phyloP scores from a whole-genome alignment of 2,329 filamentous ascomycete species.

The Aureobasidium sp. region DNA sequence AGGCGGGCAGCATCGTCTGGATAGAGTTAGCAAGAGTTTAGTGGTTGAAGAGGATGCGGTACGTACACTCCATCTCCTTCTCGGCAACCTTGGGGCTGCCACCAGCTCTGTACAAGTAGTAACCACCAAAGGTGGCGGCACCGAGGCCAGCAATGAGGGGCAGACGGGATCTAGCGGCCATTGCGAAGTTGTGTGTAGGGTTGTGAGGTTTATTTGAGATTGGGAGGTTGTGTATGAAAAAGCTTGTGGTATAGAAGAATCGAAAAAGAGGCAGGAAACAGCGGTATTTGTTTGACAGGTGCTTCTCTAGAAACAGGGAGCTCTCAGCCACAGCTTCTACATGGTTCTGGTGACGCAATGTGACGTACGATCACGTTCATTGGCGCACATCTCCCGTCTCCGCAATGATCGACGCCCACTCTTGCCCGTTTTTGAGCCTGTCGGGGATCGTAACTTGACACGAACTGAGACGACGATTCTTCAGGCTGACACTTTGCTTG shows the following conservation, averaged over 20 bases:
- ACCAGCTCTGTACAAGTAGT: slow-evolving; percentile 86
- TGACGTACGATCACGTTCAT: not conserved
- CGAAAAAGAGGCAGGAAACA: not conserved
- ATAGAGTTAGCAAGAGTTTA: not conserved
- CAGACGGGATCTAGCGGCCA: slow-evolving; percentile 17
- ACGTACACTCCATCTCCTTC: slow-evolving; percentile 76
- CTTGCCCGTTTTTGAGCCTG: not conserved
- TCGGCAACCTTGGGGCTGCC: slow-evolving; percentile 75
- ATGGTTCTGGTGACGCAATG: not conserved
- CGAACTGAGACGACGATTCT: not conserved
- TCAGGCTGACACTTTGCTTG: not conserved
- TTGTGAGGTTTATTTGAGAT: too few species aligned
- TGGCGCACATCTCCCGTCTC: slow-evolving; percentile 12
- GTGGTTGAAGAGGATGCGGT: not conserved
- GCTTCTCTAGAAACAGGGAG: slow-evolving; percentile 3
- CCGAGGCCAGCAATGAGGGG: slow-evolving; percentile 16
- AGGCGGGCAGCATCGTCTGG: slow-evolving; percentile 70
- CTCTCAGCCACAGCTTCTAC: not conserved
- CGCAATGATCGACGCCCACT: not conserved
- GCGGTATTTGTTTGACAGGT: slow-evolving; percentile 7
- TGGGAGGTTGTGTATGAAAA: not conserved
- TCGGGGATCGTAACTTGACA: not conserved
- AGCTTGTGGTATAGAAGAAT: not conserved
- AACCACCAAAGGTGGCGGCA: slow-evolving; percentile 44
- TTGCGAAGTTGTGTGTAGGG: not conserved